Percentiles rank a stretch among this genome's conserved stretches.
phyloP scores from a whole-genome alignment of 2,329 filamentous ascomycete species.

The Hymenoscyphus infarciens region DNA sequence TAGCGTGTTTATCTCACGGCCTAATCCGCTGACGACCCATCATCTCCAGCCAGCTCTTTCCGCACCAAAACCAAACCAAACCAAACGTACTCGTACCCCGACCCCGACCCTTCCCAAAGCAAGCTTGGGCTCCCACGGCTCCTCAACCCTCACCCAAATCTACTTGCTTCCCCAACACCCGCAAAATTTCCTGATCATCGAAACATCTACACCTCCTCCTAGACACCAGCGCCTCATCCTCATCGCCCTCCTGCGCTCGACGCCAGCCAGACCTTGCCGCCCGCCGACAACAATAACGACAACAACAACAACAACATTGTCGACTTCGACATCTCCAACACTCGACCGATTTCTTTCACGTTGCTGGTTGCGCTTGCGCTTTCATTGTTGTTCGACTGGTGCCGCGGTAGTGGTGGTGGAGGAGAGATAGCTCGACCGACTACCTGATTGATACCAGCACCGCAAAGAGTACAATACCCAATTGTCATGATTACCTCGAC shows the following conservation, averaged over 20 bases:
- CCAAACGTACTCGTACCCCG: too few relatives aligned
- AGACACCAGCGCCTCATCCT: neutral
- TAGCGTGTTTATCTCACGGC: too few relatives aligned
- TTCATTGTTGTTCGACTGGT: conserved; percentile 1
- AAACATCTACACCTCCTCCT: neutral
- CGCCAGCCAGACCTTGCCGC: neutral
- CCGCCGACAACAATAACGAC: neutral
- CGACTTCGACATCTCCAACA: neutral
- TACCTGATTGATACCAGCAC: neutral
- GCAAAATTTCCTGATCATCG: conserved; percentile 4
- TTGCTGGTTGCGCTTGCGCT: conserved; percentile 3
- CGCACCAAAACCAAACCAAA: neutral
- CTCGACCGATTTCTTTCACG: neutral
- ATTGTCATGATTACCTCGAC: conserved; percentile 20
- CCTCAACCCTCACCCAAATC: neutral
- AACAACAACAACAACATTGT: neutral
- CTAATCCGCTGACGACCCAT: too few relatives aligned
- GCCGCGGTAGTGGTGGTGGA: conserved; percentile 6
- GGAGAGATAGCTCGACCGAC: neutral
- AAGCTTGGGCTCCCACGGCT: neutral
- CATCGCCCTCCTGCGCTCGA: conserved; percentile 2
- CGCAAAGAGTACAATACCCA: neutral
- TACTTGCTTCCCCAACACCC: neutral
- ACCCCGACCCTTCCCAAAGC: too few relatives aligned
- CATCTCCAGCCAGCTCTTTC: conserved; percentile 4